Evolutionary conservation across 768 basidiomycete species (phyloP).

Genomic region (Leucocoprinus leucothites): DNA sequence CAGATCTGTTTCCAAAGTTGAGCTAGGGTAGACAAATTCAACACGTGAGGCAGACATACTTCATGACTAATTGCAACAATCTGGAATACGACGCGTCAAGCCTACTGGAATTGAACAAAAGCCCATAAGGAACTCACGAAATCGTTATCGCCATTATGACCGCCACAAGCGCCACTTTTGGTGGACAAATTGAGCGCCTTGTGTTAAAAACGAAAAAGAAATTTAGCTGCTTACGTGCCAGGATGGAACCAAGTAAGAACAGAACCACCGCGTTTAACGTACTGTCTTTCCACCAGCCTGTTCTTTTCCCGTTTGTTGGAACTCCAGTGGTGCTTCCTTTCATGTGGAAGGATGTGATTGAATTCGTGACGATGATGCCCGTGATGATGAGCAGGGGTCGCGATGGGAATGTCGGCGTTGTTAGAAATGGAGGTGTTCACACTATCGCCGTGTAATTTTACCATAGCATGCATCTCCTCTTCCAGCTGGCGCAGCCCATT

Average conservation of each 20-base stretch:
- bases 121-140: slow-evolving; percentile 25
- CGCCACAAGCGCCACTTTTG: slow-evolving; percentile 41
- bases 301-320: slow-evolving; percentile 13
- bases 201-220: background rate
- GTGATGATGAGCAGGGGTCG: background rate
- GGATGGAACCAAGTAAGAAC: slow-evolving; percentile 23
- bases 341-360: slow-evolving; percentile 1
- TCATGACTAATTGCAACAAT: slow-evolving; percentile 41
- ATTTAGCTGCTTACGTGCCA: slow-evolving; percentile 23
- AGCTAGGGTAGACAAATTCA: background rate
- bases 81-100: slow-evolving; percentile 19
- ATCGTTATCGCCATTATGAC: slow-evolving; percentile 22
- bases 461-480: slow-evolving; percentile 6
- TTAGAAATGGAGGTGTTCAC: background rate
- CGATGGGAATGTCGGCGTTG: background rate
- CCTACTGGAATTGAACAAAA: background rate
- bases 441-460: background rate
- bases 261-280: slow-evolving; percentile 13
- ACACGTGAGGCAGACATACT: slow-evolving; percentile 22
- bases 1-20: slow-evolving; percentile 31
- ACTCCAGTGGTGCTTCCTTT: slow-evolving; percentile 10
- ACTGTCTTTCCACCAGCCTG: background rate
- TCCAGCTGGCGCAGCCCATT: slow-evolving; percentile 3
- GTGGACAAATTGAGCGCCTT: background rate
- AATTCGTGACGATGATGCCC: background rate